Evolutionary conservation across 192 early-diverging fungal species (phyloP), one percentile per base, ranked within the genome.

Genomic region (Coemansia sp.): DNA sequence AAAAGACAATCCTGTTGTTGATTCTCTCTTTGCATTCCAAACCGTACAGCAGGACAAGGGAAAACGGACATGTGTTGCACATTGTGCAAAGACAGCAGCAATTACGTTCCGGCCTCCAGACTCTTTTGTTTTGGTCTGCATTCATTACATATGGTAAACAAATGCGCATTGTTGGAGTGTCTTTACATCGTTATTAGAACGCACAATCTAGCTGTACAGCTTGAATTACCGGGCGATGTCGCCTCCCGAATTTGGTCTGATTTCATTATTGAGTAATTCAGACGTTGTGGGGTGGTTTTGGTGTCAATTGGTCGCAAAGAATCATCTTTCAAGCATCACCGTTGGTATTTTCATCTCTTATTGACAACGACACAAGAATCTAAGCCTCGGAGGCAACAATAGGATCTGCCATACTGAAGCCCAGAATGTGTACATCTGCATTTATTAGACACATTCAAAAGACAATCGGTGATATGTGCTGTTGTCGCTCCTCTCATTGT

Each of bases 21-120:
- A n/a, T 9, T 33, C 20, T 29, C 9, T 7, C 52, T 54, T 54
- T 54, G 52, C 52, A 54, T 28, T 17, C 15, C 52, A 29, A 50
- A 30, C 52, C 52, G 30, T 54, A n/a, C 52, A 54, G 28, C 52
- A 11, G 33, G 29, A 54, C 15, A 25, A 44, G 41, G 13, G 41
- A 10, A 44, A 19, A 44, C n/a, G 15, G 13, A n/a, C 20, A 25
- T 20, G 22, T 22, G 45, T 25, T 48, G 6, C 23, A 25, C 22
- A 11, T 48, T 48, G 45, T 14, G 22, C 45, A 48, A 48, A 25
- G 13, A 13, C 22, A 25, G 6, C 45, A 20, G 22, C 22, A n/a
- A n/a, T n/a, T n/a, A n/a, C 14, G 8, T 48, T 48, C 45, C 20
- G 9, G 20, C 45, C 22, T 20, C 45, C 20, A 48, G 11, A 13